Evolutionary conservation across 139 green algal species (phyloP), one percentile per base, ranked within the genome.

Genomic region (Closterium sp.): DNA sequence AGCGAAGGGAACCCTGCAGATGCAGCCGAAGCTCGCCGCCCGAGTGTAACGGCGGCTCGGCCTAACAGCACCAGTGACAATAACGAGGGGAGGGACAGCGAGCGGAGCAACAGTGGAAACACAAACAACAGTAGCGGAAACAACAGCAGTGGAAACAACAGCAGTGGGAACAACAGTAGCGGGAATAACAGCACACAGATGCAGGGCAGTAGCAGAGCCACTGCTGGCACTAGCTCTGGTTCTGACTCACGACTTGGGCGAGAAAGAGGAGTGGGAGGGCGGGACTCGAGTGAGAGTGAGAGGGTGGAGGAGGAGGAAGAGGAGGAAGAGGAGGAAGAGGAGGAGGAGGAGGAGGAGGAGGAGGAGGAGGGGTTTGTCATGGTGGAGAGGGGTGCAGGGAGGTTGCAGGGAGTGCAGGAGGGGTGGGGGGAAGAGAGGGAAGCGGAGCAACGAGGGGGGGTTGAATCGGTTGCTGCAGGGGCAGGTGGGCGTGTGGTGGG

Each of bases 11-110:
- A 79, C 62, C 62, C 62, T 22, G 62, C 62, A 79, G 62, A 79
- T 7, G 62, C 62, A 27, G 62, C 17, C 62, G 1, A 5, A 5
- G 62, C 62, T 24, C 62, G 62, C 62, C 62, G 62, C 2, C 62
- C 62, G 62, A 24, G 17, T 79, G 62, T 6, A 27, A 27, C 62
- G 4, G 62, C 62, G 17, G 13, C 2, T 27, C 17, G 62, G 62
- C 62, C 62, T 79, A 27, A 27, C 62, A 79, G 62, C 62, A 79
- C 13, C 62, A 79, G n/a, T 90, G 88, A 30, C 38, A 90, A 86
- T 90, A 31, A 62, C 88, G n/a, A 62, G n/a, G 70, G 88, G 88
- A 90, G 88, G 70, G 28, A 50, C 29, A 29, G 62, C 88, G 10
- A 90, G 88, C 70, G 3, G 1, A 62, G 88, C 88, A 86, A 90